These are phyloP conservation scores for Barnettozyma populi DNA, from an alignment of 805 yeast species.

Conservation along the genomic window DNA sequence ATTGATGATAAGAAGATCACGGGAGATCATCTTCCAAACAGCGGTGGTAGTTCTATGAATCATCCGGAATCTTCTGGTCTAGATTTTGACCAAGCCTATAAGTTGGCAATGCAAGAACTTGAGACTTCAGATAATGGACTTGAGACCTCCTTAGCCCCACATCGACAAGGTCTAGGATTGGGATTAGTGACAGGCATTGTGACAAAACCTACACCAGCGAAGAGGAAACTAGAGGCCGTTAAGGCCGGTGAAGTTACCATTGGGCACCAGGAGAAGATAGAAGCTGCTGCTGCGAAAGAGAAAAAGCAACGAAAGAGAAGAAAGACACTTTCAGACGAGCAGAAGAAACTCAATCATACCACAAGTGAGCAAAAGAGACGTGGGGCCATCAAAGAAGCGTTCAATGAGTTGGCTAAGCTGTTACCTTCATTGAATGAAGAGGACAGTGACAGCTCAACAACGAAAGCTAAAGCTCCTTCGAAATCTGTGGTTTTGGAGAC, in stretches of 20 bases:
- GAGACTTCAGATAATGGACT: neutral
- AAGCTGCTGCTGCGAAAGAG: neutral
- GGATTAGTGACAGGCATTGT: neutral
- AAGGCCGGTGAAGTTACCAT: neutral
- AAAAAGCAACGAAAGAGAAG: conserved; percentile 16
- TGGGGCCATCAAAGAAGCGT: conserved; percentile 21
- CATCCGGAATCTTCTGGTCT: neutral
- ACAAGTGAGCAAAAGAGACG: conserved; percentile 25
- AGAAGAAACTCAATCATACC: conserved; percentile 24
- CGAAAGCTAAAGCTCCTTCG: conserved; percentile 15
- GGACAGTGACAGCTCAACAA: neutral
- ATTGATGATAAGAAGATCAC: conserved; percentile 19
- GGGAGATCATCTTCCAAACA: neutral
- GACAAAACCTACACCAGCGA: neutral
- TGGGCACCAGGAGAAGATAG: neutral
- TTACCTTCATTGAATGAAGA: conserved; percentile 13
- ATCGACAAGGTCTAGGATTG: conserved; percentile 1
- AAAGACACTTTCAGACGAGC: conserved; percentile 21
- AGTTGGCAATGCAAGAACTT: conserved; percentile 2
- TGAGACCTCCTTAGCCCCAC: neutral
- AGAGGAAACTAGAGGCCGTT: neutral
- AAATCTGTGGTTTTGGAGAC: conserved; percentile 22
- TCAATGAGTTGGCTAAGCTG: conserved; percentile 15
- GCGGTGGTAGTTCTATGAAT: neutral
- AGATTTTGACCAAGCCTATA: conserved; percentile 1